A percentile compares a stretch with the other conserved stretches of the same genome.
Evolutionary conservation across 1,284 basidiomycete genomes (phyloP).

Genomic region (Austroboletus niveus): DNA sequence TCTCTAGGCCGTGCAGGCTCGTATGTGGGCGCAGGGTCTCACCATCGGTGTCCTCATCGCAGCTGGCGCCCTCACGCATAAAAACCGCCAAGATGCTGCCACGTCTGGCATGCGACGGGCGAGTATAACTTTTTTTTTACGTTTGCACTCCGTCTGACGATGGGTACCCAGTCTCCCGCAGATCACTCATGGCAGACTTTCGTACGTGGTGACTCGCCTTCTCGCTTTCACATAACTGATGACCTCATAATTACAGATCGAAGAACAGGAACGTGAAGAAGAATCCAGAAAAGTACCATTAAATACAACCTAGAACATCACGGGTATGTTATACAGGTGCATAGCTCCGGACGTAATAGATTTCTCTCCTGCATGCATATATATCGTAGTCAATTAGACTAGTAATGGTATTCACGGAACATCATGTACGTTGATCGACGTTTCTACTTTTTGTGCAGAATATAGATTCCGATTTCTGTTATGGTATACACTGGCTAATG

Average conservation of each 20-base stretch:
- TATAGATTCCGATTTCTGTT: no score
- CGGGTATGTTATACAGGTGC: background rate
- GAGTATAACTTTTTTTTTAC: conserved; percentile 3
- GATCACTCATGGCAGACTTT: conserved; percentile 31
- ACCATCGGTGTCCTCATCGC: conserved; percentile 76
- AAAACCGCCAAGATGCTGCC: conserved; percentile 36
- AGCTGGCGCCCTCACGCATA: conserved; percentile 67
- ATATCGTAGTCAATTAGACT: no score
- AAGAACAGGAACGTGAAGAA: conserved; percentile 29
- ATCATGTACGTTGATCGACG: no score
- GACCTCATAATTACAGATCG: conserved; percentile 15
- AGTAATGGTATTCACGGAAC: no score
- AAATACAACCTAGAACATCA: conserved; percentile 3
- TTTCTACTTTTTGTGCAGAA: no score
- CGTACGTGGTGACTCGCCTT: conserved; percentile 14
- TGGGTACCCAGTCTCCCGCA: conserved; percentile 5
- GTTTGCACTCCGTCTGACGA: background rate
- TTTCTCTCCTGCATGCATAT: no score
- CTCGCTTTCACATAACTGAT: background rate
- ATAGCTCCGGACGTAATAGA: no score
- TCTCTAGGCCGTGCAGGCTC: conserved; percentile 82
- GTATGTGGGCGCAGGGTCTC: conserved; percentile 87
- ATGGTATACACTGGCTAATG: no score
- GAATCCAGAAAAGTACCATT: conserved; percentile 18
- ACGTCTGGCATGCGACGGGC: conserved; percentile 21